Base-by-base conservation (phyloP, 805 yeast species). In the Gaillardinia entomophila region DNA sequence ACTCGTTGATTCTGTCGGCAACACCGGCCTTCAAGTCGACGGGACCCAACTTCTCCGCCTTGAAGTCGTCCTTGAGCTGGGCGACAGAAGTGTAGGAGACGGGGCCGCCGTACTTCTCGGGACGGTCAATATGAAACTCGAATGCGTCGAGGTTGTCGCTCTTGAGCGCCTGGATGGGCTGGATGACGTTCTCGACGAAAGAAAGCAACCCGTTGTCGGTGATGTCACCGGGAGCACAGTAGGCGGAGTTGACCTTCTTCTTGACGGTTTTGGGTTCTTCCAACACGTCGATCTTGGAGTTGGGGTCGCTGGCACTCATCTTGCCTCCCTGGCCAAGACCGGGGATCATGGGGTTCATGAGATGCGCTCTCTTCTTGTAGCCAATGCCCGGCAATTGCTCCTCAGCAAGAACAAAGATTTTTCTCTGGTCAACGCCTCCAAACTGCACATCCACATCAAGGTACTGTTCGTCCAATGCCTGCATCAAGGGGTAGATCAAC, bases 291-390 rank as follows among this genome's bases (percentile, higher is more conserved):
- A 92, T 88, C 66, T 92, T 92, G 36, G 97, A 89, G 71, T 88
- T 92, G 49, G 98, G 97, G 66, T 92, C 98, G 23, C 96, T 86
- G 2, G 98, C 96, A 49, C 96, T 86, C 99, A 92, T 92, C 59
- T 92, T 92, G 51, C 94, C 98, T 49, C 97, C 97, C 64, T 89
- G 96, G 20, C 82, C 79, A 49, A 92, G 75, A 34, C 98, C 97
- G 31, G 98, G 98, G 29, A 94, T 96, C 97, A 92, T 90, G 34
- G 88, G 90, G 68, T 92, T 92, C 99, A 92, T 92, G 55, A 92
- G 71, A 66, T 92, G 99, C 19, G 95, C 98, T 59, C 99, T 82
- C 73, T 92, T 92, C 66, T 84, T 86, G 80, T 90, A 92, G 26
- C 97, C 97, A 35, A 92, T 51, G 31, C 77, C 55, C 27, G 80